phyloP scores from a whole-genome alignment of 768 basidiomycete species.

The Boletus eberwhitei region DNA sequence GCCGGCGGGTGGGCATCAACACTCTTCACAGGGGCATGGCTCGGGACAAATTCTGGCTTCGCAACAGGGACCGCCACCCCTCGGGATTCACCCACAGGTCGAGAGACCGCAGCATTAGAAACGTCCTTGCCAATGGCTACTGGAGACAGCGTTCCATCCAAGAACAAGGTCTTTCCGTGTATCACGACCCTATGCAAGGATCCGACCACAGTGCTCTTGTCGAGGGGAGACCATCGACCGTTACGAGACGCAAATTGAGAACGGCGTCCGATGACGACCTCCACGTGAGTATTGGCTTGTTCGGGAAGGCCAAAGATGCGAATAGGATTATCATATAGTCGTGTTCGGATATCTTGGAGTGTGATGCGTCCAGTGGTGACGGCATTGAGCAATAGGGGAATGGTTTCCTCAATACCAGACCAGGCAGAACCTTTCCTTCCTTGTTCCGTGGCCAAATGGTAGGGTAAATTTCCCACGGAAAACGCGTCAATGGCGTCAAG shows the following conservation, averaged over 20 bases:
- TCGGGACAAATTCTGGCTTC: conserved; percentile 29
- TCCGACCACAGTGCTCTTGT: conserved; percentile 58
- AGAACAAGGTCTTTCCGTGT: conserved; percentile 82
- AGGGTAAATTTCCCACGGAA: conserved; percentile 84
- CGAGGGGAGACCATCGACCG: conserved; percentile 81
- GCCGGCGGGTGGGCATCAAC: conserved; percentile 21
- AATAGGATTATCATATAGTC: conserved; percentile 89
- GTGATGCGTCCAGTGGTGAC: conserved; percentile 77
- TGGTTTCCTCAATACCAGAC: conserved; percentile 83
- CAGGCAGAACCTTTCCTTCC: conserved; percentile 58
- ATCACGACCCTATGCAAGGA: conserved; percentile 88
- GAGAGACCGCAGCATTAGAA: conserved; percentile 55
- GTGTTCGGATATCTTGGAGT: conserved; percentile 75
- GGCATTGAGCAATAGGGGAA: conserved; percentile 85
- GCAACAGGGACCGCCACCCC: conserved; percentile 14
- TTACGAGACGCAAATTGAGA: conserved; percentile 49
- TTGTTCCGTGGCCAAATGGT: conserved; percentile 62
- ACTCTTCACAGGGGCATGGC: conserved; percentile 33
- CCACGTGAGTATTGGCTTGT: conserved; percentile 81
- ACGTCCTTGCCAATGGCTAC: conserved; percentile 67
- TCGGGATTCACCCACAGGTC: conserved; percentile 32
- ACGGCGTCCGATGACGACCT: conserved; percentile 84
- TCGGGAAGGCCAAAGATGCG: conserved; percentile 90
- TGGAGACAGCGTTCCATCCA: conserved; percentile 75
- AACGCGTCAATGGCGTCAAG: conserved; percentile 84